Base-by-base conservation (phyloP, 2,329 filamentous ascomycete species). In the Pseudonectria foliicola region DNA sequence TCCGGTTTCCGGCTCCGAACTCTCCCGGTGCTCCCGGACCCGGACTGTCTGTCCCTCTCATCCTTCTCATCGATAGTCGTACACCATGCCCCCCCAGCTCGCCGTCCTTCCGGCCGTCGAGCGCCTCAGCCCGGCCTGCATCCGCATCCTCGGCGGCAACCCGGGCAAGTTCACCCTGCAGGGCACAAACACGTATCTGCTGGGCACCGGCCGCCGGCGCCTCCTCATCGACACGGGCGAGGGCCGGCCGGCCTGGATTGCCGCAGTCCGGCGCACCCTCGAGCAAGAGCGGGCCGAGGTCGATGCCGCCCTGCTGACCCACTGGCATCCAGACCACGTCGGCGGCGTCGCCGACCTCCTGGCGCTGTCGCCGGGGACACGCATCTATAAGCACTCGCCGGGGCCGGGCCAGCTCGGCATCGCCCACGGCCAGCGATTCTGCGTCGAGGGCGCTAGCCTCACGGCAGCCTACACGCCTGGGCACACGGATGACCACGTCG, bases 111-210 rank as follows among this genome's bases (percentile, higher is more conserved):
- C 80, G 4, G 77, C 82, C 41, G 75, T 94, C 33, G 80, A 90
- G 61, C 77, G 82, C 41, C 70, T 96, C 35, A 90, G 85, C 54
- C 74, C 83, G 13, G 68, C 75, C 11, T 83, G 89, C 29, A 82
- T 95, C 43, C 77, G 92, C 37, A 85, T 98, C 42, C 69, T 96
- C 13, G 92, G 83, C 39, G 87, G 85, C 7, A 98, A 98, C 61
- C 90, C 92, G 10, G 78, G 85, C 55, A 95, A 94, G 68, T 80
- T 80, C 52, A 73, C 75, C 4, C 63, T 82, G 10, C 76, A 82
- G 61, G 82, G 88, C 43, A 95, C 92, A 48, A 98, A 98, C 60
- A 98, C 92, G 24, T 98, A 98, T 59, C 73, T 98, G 13, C 55
- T 98, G 39, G 92, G 92, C 39, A 80, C 74, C 6, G 90, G 89